Evolutionary conservation across 2,329 filamentous ascomycete species (phyloP).

Genomic region (Xylaria arbuscula): DNA sequence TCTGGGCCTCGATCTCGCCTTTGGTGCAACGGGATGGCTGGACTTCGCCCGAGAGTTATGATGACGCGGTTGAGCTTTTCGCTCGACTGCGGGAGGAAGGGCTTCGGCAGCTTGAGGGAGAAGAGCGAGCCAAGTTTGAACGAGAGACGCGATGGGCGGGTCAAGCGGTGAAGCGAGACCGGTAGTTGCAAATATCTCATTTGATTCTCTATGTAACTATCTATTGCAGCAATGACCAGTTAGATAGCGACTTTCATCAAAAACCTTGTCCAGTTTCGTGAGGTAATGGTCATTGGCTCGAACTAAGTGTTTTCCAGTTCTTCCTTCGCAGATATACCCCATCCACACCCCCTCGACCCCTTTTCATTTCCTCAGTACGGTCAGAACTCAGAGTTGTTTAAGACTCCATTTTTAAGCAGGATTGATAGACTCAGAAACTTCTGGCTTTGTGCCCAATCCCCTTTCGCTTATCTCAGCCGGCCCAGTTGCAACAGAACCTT

Average conservation of each 20-base stretch:
- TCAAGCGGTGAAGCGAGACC: neutral
- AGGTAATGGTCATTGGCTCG: too few relatives aligned
- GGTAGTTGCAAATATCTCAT: neutral
- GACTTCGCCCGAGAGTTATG: slow-evolving; percentile 22
- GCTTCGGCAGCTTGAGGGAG: slow-evolving; percentile 13
- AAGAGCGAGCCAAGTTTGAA: slow-evolving; percentile 17
- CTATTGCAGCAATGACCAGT: neutral
- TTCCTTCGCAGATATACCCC: neutral
- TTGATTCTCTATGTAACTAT: neutral
- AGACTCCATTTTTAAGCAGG: slow-evolving; percentile 13
- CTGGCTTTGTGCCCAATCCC: slow-evolving; percentile 9
- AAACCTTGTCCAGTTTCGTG: too few relatives aligned
- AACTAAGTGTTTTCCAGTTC: too few relatives aligned
- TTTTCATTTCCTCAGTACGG: too few relatives aligned
- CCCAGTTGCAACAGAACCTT: slow-evolving; percentile 9
- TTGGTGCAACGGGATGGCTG: slow-evolving; percentile 21
- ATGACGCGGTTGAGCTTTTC: slow-evolving; percentile 18
- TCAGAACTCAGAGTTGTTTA: neutral
- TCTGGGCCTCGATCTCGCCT: slow-evolving; percentile 14
- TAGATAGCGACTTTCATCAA: neutral
- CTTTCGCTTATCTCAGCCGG: slow-evolving; percentile 11
- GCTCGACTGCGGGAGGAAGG: slow-evolving; percentile 13
- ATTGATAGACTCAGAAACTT: slow-evolving; percentile 19
- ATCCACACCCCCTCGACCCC: neutral
- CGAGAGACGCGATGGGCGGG: slow-evolving; percentile 17